Conservation (phyloP, 2,329 filamentous ascomycete species). For the Penicillium expansum region DNA sequence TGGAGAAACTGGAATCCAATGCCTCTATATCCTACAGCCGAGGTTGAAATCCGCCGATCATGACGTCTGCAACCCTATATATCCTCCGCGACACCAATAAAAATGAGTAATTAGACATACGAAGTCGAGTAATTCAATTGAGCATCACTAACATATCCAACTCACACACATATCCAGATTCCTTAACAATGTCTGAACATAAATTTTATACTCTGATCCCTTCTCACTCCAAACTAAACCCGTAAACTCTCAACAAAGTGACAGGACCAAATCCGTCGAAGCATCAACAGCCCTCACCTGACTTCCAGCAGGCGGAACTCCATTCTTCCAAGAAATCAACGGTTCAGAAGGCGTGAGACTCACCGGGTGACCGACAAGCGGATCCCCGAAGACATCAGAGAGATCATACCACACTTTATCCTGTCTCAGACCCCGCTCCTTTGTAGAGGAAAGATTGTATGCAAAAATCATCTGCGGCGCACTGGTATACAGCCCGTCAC, state of each 20-base stretch:
- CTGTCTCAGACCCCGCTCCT: not conserved
- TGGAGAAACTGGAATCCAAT: not conserved
- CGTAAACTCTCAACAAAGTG: slow-evolving; percentile 21
- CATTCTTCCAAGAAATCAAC: slow-evolving; percentile 32
- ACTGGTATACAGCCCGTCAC: slow-evolving; percentile 34
- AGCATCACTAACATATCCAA: not conserved
- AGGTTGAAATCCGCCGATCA: slow-evolving; percentile 2
- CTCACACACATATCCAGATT: not conserved
- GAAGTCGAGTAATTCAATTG: not conserved
- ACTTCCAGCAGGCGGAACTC: slow-evolving; percentile 33
- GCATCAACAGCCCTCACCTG: slow-evolving; percentile 25
- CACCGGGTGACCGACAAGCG: slow-evolving; percentile 35
- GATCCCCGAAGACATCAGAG: slow-evolving; percentile 46
- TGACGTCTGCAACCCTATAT: not conserved
- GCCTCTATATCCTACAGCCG: not conserved
- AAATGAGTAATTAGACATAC: not conserved
- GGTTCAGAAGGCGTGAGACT: slow-evolving; percentile 22
- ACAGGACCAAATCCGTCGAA: slow-evolving; percentile 27
- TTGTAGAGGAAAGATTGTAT: slow-evolving; percentile 37
- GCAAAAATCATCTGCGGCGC: slow-evolving; percentile 43
- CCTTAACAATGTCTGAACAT: not conserved
- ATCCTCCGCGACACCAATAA: not conserved
- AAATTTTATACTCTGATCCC: not conserved
- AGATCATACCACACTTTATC: slow-evolving; percentile 43
- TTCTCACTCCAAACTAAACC: not conserved